phyloP scores from a whole-genome alignment of 1,139 yeast species.

The Pichia sp. region DNA sequence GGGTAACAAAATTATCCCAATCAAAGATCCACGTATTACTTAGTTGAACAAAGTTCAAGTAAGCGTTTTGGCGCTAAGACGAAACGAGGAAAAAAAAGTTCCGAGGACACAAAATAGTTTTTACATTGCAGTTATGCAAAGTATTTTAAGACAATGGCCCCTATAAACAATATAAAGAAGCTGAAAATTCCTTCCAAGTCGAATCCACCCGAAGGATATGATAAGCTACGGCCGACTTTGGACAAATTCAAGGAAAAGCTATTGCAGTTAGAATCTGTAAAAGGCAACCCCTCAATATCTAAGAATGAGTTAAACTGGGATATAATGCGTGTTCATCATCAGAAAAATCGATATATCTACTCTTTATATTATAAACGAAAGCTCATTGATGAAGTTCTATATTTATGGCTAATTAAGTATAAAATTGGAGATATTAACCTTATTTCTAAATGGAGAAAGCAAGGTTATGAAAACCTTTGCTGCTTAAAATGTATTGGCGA shows the following conservation, averaged over 20 bases:
- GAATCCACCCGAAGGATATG: slow-evolving; percentile 67
- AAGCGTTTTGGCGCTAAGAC: too few species aligned
- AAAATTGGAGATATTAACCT: slow-evolving; percentile 60
- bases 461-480: slow-evolving; percentile 82
- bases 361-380: slow-evolving; percentile 65
- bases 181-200: slow-evolving; percentile 5
- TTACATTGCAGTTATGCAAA: too few species aligned
- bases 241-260: slow-evolving; percentile 51
- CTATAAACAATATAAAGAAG: slow-evolving; percentile 25
- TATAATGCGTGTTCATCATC: slow-evolving; percentile 43
- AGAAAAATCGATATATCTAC: slow-evolving; percentile 68
- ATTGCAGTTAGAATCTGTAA: slow-evolving; percentile 29
- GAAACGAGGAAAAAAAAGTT: too few species aligned
- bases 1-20: too few species aligned
- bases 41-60: too few species aligned
- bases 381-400: slow-evolving; percentile 59
- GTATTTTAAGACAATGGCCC: too few species aligned
- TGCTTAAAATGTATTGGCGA: slow-evolving; percentile 76
- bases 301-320: slow-evolving; percentile 65
- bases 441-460: slow-evolving; percentile 88
- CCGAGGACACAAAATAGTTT: too few species aligned
- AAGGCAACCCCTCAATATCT: slow-evolving; percentile 24
- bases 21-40: too few species aligned
- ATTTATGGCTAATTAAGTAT: slow-evolving; percentile 67
- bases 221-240: slow-evolving; percentile 64